A percentile compares a stretch with the other conserved stretches of the same genome.
These are phyloP conservation scores for Myrica gale DNA, from an alignment of 306 rosid species.

Conservation along the genomic window DNA sequence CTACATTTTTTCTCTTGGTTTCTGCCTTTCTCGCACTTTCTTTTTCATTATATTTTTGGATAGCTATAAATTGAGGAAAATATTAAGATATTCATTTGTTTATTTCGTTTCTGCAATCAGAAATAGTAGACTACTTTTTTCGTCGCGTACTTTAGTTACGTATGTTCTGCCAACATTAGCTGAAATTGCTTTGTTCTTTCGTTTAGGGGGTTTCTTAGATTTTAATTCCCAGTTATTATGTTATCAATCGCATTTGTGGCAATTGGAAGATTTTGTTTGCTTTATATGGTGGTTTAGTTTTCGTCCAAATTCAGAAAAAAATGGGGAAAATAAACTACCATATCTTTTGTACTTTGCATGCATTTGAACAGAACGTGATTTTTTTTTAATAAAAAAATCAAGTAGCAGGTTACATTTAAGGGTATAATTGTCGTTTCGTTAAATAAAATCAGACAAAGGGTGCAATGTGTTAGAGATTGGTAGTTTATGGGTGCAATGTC, in stretches of 20 bases:
- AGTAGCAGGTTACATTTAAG: no score
- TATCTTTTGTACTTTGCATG: no score
- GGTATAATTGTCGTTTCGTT: no score
- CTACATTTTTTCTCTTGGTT: neutral
- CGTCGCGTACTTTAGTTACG: neutral
- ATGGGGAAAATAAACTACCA: no score
- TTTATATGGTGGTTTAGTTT: neutral
- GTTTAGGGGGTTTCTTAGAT: neutral
- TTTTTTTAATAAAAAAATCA: no score
- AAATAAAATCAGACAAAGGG: no score
- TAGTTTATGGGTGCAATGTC: no score
- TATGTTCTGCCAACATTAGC: slow-evolving; percentile 4
- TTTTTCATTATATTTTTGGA: neutral
- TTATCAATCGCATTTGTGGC: no score
- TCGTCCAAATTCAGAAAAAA: neutral
- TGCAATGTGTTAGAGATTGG: no score
- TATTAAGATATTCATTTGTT: neutral
- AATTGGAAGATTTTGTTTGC: no score
- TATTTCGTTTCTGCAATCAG: neutral
- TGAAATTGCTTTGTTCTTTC: slow-evolving; percentile 8
- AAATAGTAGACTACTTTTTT: neutral
- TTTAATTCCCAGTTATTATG: neutral
- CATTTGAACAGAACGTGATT: no score
- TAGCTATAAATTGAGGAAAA: neutral
- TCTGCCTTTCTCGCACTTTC: neutral